Base-by-base conservation (phyloP, 2,329 filamentous ascomycete genomes). In the Cladobotryum mycophilum region DNA sequence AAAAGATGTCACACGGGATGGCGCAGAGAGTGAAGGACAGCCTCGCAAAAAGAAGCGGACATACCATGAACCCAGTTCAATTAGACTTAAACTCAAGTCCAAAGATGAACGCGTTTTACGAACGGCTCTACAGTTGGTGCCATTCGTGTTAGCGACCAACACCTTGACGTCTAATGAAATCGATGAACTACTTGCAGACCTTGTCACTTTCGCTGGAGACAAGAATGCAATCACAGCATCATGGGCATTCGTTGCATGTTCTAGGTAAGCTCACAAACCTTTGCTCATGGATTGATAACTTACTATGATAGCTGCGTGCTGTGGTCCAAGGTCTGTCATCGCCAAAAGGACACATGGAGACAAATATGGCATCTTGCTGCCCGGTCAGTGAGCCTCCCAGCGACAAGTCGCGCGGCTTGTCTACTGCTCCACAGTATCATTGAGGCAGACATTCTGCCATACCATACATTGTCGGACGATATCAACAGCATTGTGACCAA, bases 211-310 rank as follows among this genome's bases (percentile, higher is more conserved):
- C 48, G 80, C 86, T 41, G 76, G 80, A 9, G 86, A 93, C 61
- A 91, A 95, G 60, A 83, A 86, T 57, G 69, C 71, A 13, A 67
- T 69, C 8, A 72, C 85, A 38, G 80, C 84, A 7, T 88, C 84
- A 0, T 99, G 93, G 93, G 85, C 89, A 15, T 82, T 95, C 73
- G 67, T 96, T 47, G 85, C 84, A n/a, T 81, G 89, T 62, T 76
- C 88, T 55, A 88, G 87, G 89, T 91, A 71, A 63, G 76, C 49
- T 20, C 3, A 4, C 13, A 25, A 40, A 1, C 12, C 36, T 44
- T 30, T 25, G 3, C 7, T 42, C 13, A 33, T 2, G 5, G 36
- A 14, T 13, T n/a, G 22, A 20, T 5, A 22, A 33, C 60, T 69
- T 35, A 68, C 45, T 20, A 41, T 8, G 17, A n/a, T 44, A 72